phyloP scores from a whole-genome alignment of 768 basidiomycete genomes.

The Leccinum subtestaceum region DNA sequence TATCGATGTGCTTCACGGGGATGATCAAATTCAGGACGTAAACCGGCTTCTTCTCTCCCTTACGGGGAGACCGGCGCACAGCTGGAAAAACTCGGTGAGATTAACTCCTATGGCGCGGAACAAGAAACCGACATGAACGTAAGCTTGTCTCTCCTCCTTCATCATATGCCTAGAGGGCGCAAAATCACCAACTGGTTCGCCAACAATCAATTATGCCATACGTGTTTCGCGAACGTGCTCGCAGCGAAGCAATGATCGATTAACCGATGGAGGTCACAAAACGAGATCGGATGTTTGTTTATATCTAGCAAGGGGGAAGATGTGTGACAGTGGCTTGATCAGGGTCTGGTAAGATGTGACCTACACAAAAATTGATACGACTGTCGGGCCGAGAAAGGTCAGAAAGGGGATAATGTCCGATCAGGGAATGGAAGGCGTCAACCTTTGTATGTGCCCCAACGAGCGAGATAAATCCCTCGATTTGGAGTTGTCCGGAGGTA shows the following conservation, averaged over 20 bases:
- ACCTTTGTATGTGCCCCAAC: conserved; percentile 75
- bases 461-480: conserved; percentile 85
- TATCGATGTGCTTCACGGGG: conserved; percentile 67
- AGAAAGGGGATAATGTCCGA: conserved; percentile 18
- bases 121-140: conserved; percentile 16
- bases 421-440: conserved; percentile 14
- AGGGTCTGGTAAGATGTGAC: conserved; percentile 21
- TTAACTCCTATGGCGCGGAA: conserved; percentile 8
- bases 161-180: conserved; percentile 57
- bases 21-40: conserved; percentile 79
- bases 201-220: conserved; percentile 31
- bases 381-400: conserved; percentile 40
- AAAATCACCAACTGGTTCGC: conserved; percentile 3
- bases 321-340: background rate
- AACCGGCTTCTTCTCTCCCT: conserved; percentile 73
- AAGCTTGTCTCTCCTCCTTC: conserved; percentile 53
- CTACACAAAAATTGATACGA: conserved; percentile 85
- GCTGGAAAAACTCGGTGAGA: conserved; percentile 36
- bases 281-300: conserved; percentile 68
- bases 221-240: conserved; percentile 76
- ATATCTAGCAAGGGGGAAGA: conserved; percentile 50
- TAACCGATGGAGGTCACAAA: conserved; percentile 62
- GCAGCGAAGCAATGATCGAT: conserved; percentile 65
- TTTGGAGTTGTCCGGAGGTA: conserved; percentile 45
- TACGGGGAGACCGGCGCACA: conserved; percentile 70